Percentiles rank a stretch among this genome's conserved stretches.
Conservation (phyloP, 352 stramenopile genomes). For the Phytophthora constricta region DNA sequence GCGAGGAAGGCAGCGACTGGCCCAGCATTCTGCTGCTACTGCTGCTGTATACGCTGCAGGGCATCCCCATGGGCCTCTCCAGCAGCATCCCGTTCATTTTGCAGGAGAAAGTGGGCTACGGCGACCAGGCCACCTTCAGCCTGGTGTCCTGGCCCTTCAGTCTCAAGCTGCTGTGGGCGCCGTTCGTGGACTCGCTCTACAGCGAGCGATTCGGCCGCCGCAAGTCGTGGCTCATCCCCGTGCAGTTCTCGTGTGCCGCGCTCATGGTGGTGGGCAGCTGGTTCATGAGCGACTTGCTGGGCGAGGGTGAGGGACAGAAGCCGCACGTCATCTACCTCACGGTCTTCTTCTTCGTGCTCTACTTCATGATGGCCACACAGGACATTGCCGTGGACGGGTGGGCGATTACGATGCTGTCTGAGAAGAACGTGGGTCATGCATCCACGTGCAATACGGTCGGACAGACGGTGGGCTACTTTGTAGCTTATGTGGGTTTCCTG, state of each 20-base stretch:
- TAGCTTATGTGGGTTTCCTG: conserved; percentile 98
- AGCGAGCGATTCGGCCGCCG: conserved; percentile 91
- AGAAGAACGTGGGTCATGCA: conserved; percentile 96
- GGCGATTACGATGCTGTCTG: conserved; percentile 99
- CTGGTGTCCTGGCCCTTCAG: conserved; percentile 98
- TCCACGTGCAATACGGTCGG: conserved; percentile 97
- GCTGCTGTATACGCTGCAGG: conserved; percentile 98
- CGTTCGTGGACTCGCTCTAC: conserved; percentile 97
- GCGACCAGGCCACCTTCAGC: conserved; percentile 98
- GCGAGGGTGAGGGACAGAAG: conserved; percentile 74
- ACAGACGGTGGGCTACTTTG: conserved; percentile 98
- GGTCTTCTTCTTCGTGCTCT: conserved; percentile 97
- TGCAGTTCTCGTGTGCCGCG: conserved; percentile 95
- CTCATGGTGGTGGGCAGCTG: conserved; percentile 94
- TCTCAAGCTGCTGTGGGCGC: conserved; percentile 99
- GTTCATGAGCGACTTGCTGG: conserved; percentile 88
- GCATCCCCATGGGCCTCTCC: conserved; percentile 98
- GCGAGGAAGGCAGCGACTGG: conserved; percentile 70
- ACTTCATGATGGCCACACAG: conserved; percentile 99
- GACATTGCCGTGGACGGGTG: conserved; percentile 99
- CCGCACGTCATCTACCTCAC: conserved; percentile 95
- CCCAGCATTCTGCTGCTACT: conserved; percentile 93
- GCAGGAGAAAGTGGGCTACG: conserved; percentile 97
- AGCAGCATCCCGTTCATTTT: conserved; percentile 98
- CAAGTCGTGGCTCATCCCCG: conserved; percentile 98